Base-by-base conservation (phyloP, 768 basidiomycete genomes). In the Megacollybia marginata region DNA sequence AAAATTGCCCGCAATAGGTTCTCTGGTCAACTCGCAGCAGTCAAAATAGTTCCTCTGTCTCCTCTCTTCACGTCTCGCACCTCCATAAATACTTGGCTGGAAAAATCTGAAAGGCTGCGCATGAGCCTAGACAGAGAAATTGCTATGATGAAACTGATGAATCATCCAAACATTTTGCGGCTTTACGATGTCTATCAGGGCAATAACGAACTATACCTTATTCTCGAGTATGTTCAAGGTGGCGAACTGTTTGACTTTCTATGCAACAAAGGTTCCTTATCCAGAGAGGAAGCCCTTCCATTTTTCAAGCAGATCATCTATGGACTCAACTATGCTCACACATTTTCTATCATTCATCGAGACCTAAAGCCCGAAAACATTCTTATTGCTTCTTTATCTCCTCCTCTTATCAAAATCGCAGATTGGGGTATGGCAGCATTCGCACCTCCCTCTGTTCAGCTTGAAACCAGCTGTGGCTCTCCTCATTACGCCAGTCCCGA, bases 401-500 rank as follows among this genome's bases (percentile, higher is more conserved):
- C 86, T 31, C 85, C 85, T 34, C 74, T 92, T 60, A 79, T 98
- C 72, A 98, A 97, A 73, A 88, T 98, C 40, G 94, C 92, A 19
- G 95, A 97, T 67, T 97, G 95, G 82, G 95, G 95, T 18, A 96
- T 97, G 95, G 94, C 95, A 20, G 90, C 94, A 9, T 90, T 96
- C 60, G 90, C 92, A 51, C 86, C 88, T 36, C 88, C 88, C 35
- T 79, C 83, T 36, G 75, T 85, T 40, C 78, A 93, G 55, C 79
- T 96, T 23, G 91, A 95, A 69, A 97, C 95, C 1, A 92, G 88
- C 60, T 97, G 95, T 61, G 95, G 95, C 7, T 91, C 88, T 54
- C 95, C 95, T 53, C 94, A 98, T 66, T 98, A 98, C 54, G 95
- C 93, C 5, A 90, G 87, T 59, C 95, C 95, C 1, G 94, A 98